These are phyloP conservation scores for Gliomastix tumulicola DNA, from an alignment of 2,329 filamentous ascomycete genomes.

Conservation along the genomic window DNA sequence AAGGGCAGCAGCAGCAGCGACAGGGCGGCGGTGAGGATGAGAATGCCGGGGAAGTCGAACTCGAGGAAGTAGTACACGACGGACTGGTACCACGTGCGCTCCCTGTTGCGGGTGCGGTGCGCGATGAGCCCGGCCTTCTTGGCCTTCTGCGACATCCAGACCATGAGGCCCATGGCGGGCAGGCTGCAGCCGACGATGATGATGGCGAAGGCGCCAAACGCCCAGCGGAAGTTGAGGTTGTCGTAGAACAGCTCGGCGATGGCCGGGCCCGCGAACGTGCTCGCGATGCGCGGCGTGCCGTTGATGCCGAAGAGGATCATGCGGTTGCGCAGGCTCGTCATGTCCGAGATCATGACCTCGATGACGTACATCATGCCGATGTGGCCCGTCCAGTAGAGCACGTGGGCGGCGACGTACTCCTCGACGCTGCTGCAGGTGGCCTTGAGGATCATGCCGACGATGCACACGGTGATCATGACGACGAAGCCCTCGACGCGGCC, in stretches of 20 bases:
- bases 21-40: conserved; percentile 46
- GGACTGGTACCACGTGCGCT: conserved; percentile 6
- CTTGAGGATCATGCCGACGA: conserved; percentile 44
- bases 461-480: conserved; percentile 19
- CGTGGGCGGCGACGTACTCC: conserved; percentile 17
- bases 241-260: conserved; percentile 12
- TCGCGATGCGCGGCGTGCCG: conserved; percentile 24
- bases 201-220: conserved; percentile 50
- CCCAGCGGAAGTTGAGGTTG: conserved; percentile 17
- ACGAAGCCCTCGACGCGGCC: conserved; percentile 25
- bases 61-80: conserved; percentile 7
- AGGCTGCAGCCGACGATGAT: conserved; percentile 36
- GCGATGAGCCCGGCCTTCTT: conserved; percentile 6
- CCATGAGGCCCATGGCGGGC: conserved; percentile 4
- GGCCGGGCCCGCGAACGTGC: conserved; percentile 19
- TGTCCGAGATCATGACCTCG: conserved; percentile 58
- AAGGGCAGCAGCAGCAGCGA: conserved; percentile 56
- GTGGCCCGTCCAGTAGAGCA: conserved; percentile 53
- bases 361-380: conserved; percentile 50
- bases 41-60: conserved; percentile 32
- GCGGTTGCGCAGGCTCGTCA: conserved; percentile 21
- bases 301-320: conserved; percentile 19
- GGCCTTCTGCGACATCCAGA: conserved; percentile 8
- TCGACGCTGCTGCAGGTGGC: conserved; percentile 41
- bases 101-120: too few relatives aligned